phyloP scores from a whole-genome alignment of 345 rosid species.

The Abelmoschus esculentus region DNA sequence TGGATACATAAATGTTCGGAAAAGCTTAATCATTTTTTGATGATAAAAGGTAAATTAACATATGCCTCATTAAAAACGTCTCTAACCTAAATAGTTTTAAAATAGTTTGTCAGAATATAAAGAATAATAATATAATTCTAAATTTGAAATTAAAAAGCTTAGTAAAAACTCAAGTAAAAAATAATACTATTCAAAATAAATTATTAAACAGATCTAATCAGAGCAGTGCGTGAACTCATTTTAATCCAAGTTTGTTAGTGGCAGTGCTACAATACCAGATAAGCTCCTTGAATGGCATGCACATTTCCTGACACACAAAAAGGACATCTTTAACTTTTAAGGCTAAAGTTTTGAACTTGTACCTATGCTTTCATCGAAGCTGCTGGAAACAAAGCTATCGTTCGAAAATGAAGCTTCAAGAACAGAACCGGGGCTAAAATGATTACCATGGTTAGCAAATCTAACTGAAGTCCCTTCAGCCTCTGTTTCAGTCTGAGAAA shows the following conservation, averaged over 20 bases:
- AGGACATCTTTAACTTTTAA: not conserved
- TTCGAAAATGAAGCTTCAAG: conserved; percentile 83
- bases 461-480: conserved; percentile 22
- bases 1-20: too few relatives aligned
- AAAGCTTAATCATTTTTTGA: too few relatives aligned
- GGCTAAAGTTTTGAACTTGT: conserved; percentile 1
- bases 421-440: conserved; percentile 82
- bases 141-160: too few relatives aligned
- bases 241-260: too few relatives aligned
- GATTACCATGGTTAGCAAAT: conserved; percentile 31
- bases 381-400: conserved; percentile 70
- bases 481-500: conserved; percentile 29
- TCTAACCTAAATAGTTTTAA: too few relatives aligned
- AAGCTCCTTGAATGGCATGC: not conserved
- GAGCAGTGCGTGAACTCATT: not conserved
- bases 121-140: too few relatives aligned
- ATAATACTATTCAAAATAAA: not conserved
- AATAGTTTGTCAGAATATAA: too few relatives aligned
- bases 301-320: not conserved
- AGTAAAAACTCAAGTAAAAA: too few relatives aligned
- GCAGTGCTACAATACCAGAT: not conserved
- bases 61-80: too few relatives aligned
- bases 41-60: too few relatives aligned
- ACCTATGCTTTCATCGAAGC: conserved; percentile 69
- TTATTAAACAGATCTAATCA: not conserved